Percentiles rank a stretch among this genome's conserved stretches.
Evolutionary conservation across 2,329 filamentous ascomycete genomes (phyloP).

Genomic region (Lachnellula suecica): DNA sequence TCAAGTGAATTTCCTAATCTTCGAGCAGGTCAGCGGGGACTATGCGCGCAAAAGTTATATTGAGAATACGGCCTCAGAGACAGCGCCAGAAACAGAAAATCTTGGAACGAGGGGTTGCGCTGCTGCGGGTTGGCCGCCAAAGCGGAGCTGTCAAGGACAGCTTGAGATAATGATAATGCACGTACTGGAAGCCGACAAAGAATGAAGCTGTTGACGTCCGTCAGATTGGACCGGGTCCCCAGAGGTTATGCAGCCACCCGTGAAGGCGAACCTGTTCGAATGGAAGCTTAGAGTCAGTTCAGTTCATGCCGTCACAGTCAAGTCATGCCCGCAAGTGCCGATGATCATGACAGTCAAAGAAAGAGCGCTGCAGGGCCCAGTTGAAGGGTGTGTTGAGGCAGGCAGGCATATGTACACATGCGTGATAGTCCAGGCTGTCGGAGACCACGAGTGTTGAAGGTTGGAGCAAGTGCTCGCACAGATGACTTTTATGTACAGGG

Average conservation of each 20-base stretch:
- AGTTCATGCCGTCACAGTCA: conserved; percentile 29
- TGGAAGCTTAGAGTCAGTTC: conserved; percentile 22
- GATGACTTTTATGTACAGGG: conserved; percentile 26
- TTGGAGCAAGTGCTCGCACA: conserved; percentile 22
- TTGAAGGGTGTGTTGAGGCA: conserved; percentile 6
- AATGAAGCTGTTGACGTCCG: conserved; percentile 29
- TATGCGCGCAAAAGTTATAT: no score
- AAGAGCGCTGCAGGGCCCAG: conserved; percentile 4
- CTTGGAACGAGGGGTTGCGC: conserved; percentile 4
- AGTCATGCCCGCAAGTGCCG: conserved; percentile 25
- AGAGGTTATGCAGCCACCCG: conserved; percentile 35
- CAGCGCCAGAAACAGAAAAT: conserved; percentile 6
- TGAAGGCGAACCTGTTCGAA: conserved; percentile 30
- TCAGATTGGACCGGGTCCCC: conserved; percentile 21
- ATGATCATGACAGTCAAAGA: conserved; percentile 26
- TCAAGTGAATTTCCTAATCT: conserved; percentile 9
- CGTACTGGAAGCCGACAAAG: conserved; percentile 28
- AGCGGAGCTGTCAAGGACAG: conserved; percentile 9
- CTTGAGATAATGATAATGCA: conserved; percentile 23
- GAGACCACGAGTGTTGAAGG: conserved; percentile 4
- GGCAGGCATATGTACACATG: conserved; percentile 20
- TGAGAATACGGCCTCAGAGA: no score
- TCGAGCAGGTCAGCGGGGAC: conserved; percentile 16
- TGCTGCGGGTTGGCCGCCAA: not conserved
- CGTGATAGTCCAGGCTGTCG: conserved; percentile 5